Evolutionary conservation across 148 eudicot species (phyloP).

Genomic region (Gaultheria prostrata): DNA sequence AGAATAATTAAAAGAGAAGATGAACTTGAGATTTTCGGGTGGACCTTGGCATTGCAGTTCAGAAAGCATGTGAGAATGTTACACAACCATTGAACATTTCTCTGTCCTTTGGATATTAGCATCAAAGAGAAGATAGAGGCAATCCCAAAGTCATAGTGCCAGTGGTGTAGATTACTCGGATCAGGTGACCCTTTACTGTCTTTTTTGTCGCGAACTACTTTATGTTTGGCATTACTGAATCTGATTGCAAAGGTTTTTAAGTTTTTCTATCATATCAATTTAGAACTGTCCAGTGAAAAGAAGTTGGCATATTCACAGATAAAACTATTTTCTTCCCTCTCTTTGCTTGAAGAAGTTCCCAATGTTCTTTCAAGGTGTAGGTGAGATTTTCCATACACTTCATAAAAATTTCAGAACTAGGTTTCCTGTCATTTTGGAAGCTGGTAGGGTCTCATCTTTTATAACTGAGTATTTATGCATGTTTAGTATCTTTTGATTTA

Average conservation of each 20-base stretch:
- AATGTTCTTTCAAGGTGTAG: not conserved
- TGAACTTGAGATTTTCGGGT: conserved; percentile 46
- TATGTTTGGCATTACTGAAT: not conserved
- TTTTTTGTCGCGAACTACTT: conserved; percentile 8
- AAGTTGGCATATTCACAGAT: not conserved
- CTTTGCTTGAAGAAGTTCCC: not conserved
- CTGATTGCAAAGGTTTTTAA: not conserved
- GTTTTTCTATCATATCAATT: too few relatives aligned
- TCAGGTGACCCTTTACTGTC: conserved; percentile 48
- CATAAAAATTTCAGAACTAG: not conserved
- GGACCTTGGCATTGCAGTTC: conserved; percentile 95
- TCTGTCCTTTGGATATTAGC: conserved; percentile 79
- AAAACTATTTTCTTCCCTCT: not conserved
- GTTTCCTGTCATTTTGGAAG: not conserved
- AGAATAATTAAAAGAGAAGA: not conserved
- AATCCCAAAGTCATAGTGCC: conserved; percentile 95
- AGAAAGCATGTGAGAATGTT: conserved; percentile 85
- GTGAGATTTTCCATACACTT: not conserved
- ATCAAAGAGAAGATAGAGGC: conserved; percentile 98
- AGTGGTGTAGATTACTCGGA: conserved; percentile 93
- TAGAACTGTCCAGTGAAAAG: not conserved
- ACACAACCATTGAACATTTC: conserved; percentile 71
- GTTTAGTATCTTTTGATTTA: not conserved
- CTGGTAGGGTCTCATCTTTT: not conserved
- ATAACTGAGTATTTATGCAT: not conserved